Evolutionary conservation across 768 basidiomycete species (phyloP).

Genomic region (Hygrophorus russula): DNA sequence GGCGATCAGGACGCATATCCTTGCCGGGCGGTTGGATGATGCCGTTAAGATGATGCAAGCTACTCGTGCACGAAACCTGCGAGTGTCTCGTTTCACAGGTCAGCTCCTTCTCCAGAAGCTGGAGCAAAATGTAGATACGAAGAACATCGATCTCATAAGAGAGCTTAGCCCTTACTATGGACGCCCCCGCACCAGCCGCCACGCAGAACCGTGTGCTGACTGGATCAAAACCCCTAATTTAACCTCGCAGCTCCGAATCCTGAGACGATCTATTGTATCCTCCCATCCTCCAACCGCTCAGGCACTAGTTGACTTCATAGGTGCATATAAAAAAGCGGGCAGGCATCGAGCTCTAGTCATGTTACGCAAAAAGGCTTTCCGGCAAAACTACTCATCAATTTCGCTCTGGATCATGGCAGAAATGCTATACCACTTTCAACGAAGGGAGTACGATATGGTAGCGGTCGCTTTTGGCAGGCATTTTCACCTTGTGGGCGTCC

Average conservation of each 20-base stretch:
- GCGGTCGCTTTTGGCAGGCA: conserved; percentile 36
- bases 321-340: conserved; percentile 22
- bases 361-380: conserved; percentile 21
- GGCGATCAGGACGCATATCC: conserved; percentile 30
- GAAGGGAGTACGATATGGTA: conserved; percentile 18
- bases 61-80: conserved; percentile 16
- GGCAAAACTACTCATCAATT: conserved; percentile 9
- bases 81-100: conserved; percentile 26
- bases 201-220: background rate
- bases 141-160: background rate
- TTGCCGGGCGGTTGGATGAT: conserved; percentile 23
- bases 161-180: background rate
- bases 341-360: conserved; percentile 21
- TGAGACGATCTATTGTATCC: conserved; percentile 1
- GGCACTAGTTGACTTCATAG: conserved; percentile 19
- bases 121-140: conserved; percentile 1
- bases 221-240: conserved; percentile 7
- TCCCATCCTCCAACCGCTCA: background rate
- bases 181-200: background rate
- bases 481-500: conserved; percentile 45
- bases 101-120: conserved; percentile 20
- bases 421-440: conserved; percentile 29
- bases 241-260: conserved; percentile 3
- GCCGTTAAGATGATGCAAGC: conserved; percentile 37
- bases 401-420: conserved; percentile 27